Percentiles rank a stretch among this genome's conserved stretches.
Evolutionary conservation across 352 stramenopile species (phyloP).

Genomic region (Phytophthora tubulina): DNA sequence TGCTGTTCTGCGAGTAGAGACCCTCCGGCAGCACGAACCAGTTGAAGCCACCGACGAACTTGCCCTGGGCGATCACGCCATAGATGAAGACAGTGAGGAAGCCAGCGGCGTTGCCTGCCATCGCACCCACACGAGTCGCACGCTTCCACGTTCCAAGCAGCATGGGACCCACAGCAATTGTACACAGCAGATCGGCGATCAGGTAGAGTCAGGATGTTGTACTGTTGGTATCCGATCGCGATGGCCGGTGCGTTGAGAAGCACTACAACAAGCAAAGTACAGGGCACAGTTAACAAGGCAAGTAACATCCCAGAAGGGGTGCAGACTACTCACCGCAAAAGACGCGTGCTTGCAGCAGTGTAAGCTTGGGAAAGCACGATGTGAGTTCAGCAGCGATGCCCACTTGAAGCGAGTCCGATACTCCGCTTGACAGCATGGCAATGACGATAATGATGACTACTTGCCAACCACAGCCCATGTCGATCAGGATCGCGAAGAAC

Average conservation of each 20-base stretch:
- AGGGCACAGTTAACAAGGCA: not conserved
- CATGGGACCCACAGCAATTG: conserved; percentile 75
- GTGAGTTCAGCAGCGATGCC: conserved; percentile 79
- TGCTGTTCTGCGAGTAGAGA: conserved; percentile 79
- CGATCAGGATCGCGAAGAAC: conserved; percentile 80
- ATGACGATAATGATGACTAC: conserved; percentile 77
- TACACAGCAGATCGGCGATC: conserved; percentile 85
- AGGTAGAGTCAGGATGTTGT: conserved; percentile 77
- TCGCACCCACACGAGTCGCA: conserved; percentile 50
- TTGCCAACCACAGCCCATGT: conserved; percentile 77
- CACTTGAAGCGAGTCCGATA: conserved; percentile 80
- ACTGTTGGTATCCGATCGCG: conserved; percentile 70
- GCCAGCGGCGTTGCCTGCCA: conserved; percentile 62
- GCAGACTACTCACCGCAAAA: conserved; percentile 52
- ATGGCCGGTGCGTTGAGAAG: conserved; percentile 79
- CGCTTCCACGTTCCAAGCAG: conserved; percentile 67
- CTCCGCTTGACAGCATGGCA: conserved; percentile 70
- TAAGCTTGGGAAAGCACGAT: conserved; percentile 74
- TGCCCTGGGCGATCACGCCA: conserved; percentile 61
- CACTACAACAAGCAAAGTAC: conserved; percentile 34
- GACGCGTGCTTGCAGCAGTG: conserved; percentile 58
- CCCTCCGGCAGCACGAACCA: conserved; percentile 81
- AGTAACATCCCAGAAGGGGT: not conserved
- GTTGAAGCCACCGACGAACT: conserved; percentile 78
- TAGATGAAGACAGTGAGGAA: conserved; percentile 78